Conservation (phyloP, 352 stramenopile species). For the Phytophthora chlamydospora region DNA sequence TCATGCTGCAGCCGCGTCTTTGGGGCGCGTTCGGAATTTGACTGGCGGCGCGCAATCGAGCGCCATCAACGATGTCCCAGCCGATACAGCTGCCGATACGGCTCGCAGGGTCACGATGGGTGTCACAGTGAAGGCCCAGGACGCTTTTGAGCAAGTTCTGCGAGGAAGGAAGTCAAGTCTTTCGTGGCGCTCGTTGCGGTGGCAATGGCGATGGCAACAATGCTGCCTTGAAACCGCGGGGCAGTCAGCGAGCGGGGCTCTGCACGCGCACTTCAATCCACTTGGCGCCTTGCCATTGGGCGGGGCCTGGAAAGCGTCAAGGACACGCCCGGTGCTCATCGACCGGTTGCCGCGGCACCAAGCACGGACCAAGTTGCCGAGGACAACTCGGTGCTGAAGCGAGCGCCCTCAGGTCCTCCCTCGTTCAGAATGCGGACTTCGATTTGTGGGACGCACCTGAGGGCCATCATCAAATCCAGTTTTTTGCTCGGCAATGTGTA, state of each 20-base stretch:
- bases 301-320: slow-evolving; percentile 10
- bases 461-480: too few relatives aligned
- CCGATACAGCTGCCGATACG: background rate
- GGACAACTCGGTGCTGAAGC: background rate
- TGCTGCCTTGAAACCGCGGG: background rate
- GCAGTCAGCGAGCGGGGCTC: too few relatives aligned
- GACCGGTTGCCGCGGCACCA: background rate
- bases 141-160: background rate
- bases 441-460: too few relatives aligned
- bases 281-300: slow-evolving; percentile 29
- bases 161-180: background rate
- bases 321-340: slow-evolving; percentile 10
- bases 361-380: background rate
- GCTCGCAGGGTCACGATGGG: too few relatives aligned
- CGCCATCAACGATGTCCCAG: slow-evolving; percentile 8
- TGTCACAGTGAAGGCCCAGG: background rate
- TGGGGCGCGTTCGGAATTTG: slow-evolving; percentile 6
- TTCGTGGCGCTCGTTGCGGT: background rate
- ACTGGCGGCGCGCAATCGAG: background rate
- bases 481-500: too few relatives aligned
- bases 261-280: slow-evolving; percentile 23
- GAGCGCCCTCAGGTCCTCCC: too few relatives aligned
- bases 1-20: slow-evolving; percentile 17
- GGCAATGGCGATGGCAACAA: background rate
- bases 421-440: too few relatives aligned